A percentile compares a stretch with the other conserved stretches of the same genome.
Conservation (phyloP, 1,284 basidiomycete species). For the Moesziomyces globuligerus region DNA sequence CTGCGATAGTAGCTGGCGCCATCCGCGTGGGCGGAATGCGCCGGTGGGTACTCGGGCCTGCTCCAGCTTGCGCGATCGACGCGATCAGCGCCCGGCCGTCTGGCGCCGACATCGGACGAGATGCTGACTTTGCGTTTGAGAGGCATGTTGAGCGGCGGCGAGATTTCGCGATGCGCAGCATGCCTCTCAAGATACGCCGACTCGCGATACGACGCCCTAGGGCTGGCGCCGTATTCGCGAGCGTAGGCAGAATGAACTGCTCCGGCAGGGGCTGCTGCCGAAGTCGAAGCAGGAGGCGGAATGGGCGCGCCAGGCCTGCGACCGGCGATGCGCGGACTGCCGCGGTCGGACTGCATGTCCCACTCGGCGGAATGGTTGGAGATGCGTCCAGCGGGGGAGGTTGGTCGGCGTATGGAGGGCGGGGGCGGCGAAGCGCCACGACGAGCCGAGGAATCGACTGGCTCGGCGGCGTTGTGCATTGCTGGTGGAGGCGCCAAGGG, state of each 20-base stretch:
- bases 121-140: slow-evolving; percentile 43
- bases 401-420: slow-evolving; percentile 26
- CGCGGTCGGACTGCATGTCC: slow-evolving; percentile 39
- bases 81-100: slow-evolving; percentile 18
- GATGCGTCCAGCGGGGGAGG: slow-evolving; percentile 33
- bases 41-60: slow-evolving; percentile 21
- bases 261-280: slow-evolving; percentile 3
- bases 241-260: slow-evolving; percentile 17
- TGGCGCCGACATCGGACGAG: slow-evolving; percentile 22
- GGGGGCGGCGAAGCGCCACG: slow-evolving; percentile 18
- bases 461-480: slow-evolving; percentile 24
- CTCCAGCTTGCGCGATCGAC: slow-evolving; percentile 21
- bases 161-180: slow-evolving; percentile 23
- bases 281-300: slow-evolving; percentile 4
- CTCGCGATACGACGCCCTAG: slow-evolving; percentile 27
- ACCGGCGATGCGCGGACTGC: slow-evolving; percentile 25
- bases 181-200: slow-evolving; percentile 25
- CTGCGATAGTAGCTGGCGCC: slow-evolving; percentile 18
- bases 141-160: slow-evolving; percentile 11
- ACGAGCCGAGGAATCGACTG: slow-evolving; percentile 18
- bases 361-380: slow-evolving; percentile 46
- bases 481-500: neutral
- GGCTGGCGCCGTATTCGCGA: slow-evolving; percentile 35
- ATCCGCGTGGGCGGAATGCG: slow-evolving; percentile 25
- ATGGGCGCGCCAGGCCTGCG: slow-evolving; percentile 19